Conservation (phyloP, 2,329 filamentous ascomycete genomes). For the Diplodia sapinea region DNA sequence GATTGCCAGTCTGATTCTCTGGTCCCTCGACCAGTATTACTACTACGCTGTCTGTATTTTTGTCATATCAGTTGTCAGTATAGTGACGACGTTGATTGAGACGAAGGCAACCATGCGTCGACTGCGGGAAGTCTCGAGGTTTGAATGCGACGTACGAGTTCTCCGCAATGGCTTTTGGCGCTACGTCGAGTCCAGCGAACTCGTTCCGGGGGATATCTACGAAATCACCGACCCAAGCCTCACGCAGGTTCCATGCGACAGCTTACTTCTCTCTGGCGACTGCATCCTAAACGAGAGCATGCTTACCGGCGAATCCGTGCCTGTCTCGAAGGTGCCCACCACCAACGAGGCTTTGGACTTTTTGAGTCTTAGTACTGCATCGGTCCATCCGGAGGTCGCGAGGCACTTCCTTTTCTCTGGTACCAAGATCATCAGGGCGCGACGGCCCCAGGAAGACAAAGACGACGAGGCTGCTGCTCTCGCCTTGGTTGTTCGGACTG, state of each 20-base stretch:
- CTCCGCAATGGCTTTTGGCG: constrained; percentile 96
- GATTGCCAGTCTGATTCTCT: constrained; percentile 88
- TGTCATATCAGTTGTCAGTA: constrained; percentile 90
- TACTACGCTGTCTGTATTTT: constrained; percentile 98
- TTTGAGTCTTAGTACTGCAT: constrained; percentile 79
- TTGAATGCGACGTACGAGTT: constrained; percentile 94
- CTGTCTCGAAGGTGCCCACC: constrained; percentile 88
- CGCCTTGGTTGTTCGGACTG: constrained; percentile 89
- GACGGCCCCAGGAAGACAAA: constrained; percentile 83
- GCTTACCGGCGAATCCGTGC: constrained; percentile 96
- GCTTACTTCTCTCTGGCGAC: constrained; percentile 87
- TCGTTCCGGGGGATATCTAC: constrained; percentile 95
- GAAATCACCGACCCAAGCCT: constrained; percentile 94
- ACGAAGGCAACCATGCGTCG: constrained; percentile 91
- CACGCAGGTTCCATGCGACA: constrained; percentile 88
- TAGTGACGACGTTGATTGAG: constrained; percentile 85
- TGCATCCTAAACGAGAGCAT: constrained; percentile 99
- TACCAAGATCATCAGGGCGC: constrained; percentile 90
- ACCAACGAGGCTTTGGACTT: constrained; percentile 77
- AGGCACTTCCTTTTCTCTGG: constrained; percentile 93
- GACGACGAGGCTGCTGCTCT: constrained; percentile 89
- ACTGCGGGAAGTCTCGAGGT: constrained; percentile 87
- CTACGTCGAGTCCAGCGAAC: constrained; percentile 80
- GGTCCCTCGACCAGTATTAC: constrained; percentile 96
- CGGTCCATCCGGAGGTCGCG: constrained; percentile 81